Percentiles rank a stretch among this genome's conserved stretches.
Evolutionary conservation across 2,329 filamentous ascomycete genomes (phyloP).

Genomic region (Ceratocystiopsis minuta): DNA sequence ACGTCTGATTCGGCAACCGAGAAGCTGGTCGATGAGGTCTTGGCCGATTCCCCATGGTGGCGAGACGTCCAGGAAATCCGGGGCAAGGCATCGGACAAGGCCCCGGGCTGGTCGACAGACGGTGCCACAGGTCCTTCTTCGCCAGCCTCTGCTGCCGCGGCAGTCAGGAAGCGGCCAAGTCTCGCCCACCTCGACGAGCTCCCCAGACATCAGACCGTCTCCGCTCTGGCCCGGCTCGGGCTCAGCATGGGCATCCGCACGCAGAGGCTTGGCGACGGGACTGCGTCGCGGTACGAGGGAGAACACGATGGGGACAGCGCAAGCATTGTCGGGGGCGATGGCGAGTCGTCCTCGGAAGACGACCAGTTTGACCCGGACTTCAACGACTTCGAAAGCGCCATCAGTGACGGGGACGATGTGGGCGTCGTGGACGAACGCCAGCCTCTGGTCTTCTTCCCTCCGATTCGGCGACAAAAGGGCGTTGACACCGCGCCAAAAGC

Average conservation of each 20-base stretch:
- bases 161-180: constrained; percentile 22
- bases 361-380: constrained; percentile 15
- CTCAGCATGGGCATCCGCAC: constrained; percentile 60
- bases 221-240: constrained; percentile 34
- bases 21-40: constrained; percentile 42
- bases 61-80: constrained; percentile 46
- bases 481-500: neutral
- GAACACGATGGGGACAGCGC: constrained; percentile 13
- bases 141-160: neutral
- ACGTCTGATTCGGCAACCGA: constrained; percentile 36
- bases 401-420: constrained; percentile 25
- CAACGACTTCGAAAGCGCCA: constrained; percentile 20
- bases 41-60: constrained; percentile 70
- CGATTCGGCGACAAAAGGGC: no score
- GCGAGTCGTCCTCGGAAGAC: constrained; percentile 8
- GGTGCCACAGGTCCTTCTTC: neutral
- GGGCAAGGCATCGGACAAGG: constrained; percentile 11
- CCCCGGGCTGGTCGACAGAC: no score
- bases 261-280: constrained; percentile 46
- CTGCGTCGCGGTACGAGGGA: constrained; percentile 13
- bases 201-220: constrained; percentile 39
- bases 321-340: constrained; percentile 12
- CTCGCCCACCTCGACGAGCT: constrained; percentile 43
- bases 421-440: constrained; percentile 14
- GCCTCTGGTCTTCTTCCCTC: no score